Evolutionary conservation across 768 basidiomycete species (phyloP).

Genomic region (Grammothele lineata): DNA sequence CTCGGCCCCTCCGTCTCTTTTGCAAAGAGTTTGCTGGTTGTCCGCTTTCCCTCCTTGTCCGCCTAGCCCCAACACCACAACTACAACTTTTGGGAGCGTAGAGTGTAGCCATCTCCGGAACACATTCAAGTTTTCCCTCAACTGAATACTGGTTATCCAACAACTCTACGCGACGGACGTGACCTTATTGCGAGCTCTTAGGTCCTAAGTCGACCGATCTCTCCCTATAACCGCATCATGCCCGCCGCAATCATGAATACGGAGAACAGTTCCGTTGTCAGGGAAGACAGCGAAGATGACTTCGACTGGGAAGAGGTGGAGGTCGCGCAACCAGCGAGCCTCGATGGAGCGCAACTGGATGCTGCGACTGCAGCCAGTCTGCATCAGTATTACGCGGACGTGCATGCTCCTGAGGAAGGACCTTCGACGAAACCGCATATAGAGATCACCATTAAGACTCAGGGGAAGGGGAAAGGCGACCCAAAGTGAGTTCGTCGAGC

Average conservation of each 20-base stretch:
- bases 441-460: constrained; percentile 66
- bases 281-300: constrained; percentile 53
- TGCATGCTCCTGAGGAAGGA: constrained; percentile 16
- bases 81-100: too few relatives aligned
- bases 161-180: too few relatives aligned
- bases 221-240: too few relatives aligned
- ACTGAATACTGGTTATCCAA: too few relatives aligned
- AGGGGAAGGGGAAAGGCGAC: constrained; percentile 32
- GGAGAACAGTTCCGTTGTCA: constrained; percentile 18
- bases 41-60: too few relatives aligned
- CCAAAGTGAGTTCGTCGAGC: constrained; percentile 50
- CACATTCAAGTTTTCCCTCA: too few relatives aligned
- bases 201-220: too few relatives aligned
- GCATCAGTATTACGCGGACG: background rate
- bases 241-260: background rate
- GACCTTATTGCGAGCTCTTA: too few relatives aligned
- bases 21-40: too few relatives aligned
- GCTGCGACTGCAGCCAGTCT: background rate
- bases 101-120: too few relatives aligned
- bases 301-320: constrained; percentile 80
- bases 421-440: constrained; percentile 40
- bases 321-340: constrained; percentile 35
- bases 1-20: too few relatives aligned
- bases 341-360: background rate
- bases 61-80: too few relatives aligned